Percentiles rank a stretch among this genome's conserved stretches.
These are phyloP conservation scores for Ceriops zippeliana DNA, from an alignment of 345 rosid genomes.

Conservation along the genomic window DNA sequence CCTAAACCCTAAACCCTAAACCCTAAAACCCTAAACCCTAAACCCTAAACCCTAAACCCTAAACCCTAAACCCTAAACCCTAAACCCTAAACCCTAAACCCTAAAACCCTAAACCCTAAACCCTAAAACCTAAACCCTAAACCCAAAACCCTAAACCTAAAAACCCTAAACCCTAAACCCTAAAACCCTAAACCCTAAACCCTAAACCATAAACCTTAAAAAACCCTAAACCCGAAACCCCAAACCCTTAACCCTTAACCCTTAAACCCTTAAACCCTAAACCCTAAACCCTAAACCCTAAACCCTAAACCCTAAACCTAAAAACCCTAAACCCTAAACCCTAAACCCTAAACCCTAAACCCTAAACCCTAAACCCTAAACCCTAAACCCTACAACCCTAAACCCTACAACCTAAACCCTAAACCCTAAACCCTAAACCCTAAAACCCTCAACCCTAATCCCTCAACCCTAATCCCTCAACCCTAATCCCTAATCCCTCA, in stretches of 20 bases:
- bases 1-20: conserved; percentile 11
- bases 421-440: too few relatives aligned
- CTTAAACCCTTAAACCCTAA: conserved; percentile 9
- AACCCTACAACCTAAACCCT: conserved; percentile 9
- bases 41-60: conserved; percentile 3
- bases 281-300: conserved; percentile 16
- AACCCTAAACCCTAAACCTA: conserved; percentile 15
- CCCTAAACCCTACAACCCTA: conserved; percentile 18
- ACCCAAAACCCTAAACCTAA: background rate
- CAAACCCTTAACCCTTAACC: conserved; percentile 14
- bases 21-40: too few relatives aligned
- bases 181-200: conserved; percentile 15
- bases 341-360: conserved; percentile 8
- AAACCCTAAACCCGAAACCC: conserved; percentile 18
- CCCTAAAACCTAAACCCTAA: conserved; percentile 8
- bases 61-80: too few relatives aligned
- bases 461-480: too few relatives aligned
- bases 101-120: conserved; percentile 11
- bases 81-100: background rate
- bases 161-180: conserved; percentile 11
- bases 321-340: too few relatives aligned
- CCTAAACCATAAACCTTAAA: conserved; percentile 14
- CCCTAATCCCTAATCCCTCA: too few relatives aligned
- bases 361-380: conserved; percentile 15
- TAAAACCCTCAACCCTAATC: too few relatives aligned